These are phyloP conservation scores for Saccharomyces hybrid DNA, from an alignment of 1,139 yeast genomes.

Conservation along the genomic window DNA sequence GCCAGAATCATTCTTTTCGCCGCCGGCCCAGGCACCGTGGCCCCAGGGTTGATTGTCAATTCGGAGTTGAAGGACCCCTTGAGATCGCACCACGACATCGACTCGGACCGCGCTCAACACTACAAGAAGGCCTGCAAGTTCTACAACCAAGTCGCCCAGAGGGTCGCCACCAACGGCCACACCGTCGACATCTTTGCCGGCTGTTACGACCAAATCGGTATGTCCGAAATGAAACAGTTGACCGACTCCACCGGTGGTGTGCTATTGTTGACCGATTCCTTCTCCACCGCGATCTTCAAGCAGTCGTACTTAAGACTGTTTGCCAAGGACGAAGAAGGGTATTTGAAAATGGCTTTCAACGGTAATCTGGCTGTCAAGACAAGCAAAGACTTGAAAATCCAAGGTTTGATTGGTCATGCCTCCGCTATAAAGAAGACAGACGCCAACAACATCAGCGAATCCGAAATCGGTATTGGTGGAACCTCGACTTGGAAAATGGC, in stretches of 20 bases:
- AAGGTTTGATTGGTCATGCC: constrained; percentile 93
- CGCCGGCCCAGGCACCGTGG: constrained; percentile 92
- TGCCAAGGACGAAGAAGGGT: constrained; percentile 79
- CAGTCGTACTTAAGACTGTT: constrained; percentile 86
- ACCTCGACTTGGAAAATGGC: constrained; percentile 83
- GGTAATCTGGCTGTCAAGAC: constrained; percentile 83
- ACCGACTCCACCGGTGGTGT: constrained; percentile 92
- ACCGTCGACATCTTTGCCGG: constrained; percentile 93
- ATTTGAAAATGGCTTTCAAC: constrained; percentile 77
- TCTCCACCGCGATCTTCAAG: constrained; percentile 92
- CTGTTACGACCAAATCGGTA: constrained; percentile 95
- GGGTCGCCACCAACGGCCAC: constrained; percentile 71
- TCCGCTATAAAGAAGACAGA: constrained; percentile 56
- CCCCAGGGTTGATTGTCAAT: constrained; percentile 92
- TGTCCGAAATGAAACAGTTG: constrained; percentile 89
- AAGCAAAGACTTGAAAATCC: constrained; percentile 77
- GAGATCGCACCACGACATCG: constrained; percentile 94
- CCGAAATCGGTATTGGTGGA: constrained; percentile 90
- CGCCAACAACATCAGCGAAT: constrained; percentile 72
- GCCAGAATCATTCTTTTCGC: constrained; percentile 86
- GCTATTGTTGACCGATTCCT: constrained; percentile 83
- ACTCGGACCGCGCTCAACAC: constrained; percentile 82
- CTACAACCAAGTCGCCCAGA: constrained; percentile 71
- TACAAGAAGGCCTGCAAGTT: constrained; percentile 84
- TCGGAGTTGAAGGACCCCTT: constrained; percentile 90